These are phyloP conservation scores for Chrysoporthe deuterocubensis DNA, from an alignment of 2,329 filamentous ascomycete species.

Conservation along the genomic window DNA sequence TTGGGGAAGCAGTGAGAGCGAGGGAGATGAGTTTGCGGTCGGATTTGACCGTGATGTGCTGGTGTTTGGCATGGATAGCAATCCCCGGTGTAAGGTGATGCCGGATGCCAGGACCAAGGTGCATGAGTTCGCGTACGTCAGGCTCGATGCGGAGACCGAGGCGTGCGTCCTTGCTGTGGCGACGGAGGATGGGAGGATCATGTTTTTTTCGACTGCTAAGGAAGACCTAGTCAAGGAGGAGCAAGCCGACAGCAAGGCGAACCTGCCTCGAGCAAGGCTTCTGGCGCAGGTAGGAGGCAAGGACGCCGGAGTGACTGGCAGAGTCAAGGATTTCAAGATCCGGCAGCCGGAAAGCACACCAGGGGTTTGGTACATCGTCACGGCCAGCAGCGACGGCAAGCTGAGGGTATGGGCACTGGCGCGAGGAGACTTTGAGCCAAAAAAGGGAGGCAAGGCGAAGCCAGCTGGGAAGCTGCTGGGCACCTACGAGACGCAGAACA, in stretches of 20 bases:
- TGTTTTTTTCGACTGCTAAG: constrained; percentile 76
- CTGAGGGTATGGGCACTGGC: constrained; percentile 76
- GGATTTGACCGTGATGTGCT: constrained; percentile 85
- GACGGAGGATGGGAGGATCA: constrained; percentile 86
- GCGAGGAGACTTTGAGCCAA: constrained; percentile 44
- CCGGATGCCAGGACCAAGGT: constrained; percentile 75
- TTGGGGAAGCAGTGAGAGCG: constrained; percentile 75
- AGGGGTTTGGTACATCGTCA: constrained; percentile 62
- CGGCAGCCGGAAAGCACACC: constrained; percentile 49
- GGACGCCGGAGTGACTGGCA: constrained; percentile 65
- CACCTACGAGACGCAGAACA: constrained; percentile 81
- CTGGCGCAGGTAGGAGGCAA: constrained; percentile 81
- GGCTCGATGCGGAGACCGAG: constrained; percentile 53
- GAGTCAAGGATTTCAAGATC: constrained; percentile 88
- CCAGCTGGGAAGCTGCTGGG: constrained; percentile 70
- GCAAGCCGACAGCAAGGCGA: constrained; percentile 28
- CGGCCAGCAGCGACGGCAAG: constrained; percentile 83
- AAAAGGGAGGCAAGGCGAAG: constrained; percentile 34
- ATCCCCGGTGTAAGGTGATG: constrained; percentile 74
- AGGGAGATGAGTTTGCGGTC: constrained; percentile 82
- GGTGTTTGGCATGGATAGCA: constrained; percentile 87
- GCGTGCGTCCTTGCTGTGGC: constrained; percentile 71
- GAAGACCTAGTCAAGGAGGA: constrained; percentile 47
- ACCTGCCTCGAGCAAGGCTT: constrained; percentile 63
- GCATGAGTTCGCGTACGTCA: constrained; percentile 78